These are phyloP conservation scores for Astrephomene gubernaculifera DNA, from an alignment of 139 green algal species.

Conservation along the genomic window DNA sequence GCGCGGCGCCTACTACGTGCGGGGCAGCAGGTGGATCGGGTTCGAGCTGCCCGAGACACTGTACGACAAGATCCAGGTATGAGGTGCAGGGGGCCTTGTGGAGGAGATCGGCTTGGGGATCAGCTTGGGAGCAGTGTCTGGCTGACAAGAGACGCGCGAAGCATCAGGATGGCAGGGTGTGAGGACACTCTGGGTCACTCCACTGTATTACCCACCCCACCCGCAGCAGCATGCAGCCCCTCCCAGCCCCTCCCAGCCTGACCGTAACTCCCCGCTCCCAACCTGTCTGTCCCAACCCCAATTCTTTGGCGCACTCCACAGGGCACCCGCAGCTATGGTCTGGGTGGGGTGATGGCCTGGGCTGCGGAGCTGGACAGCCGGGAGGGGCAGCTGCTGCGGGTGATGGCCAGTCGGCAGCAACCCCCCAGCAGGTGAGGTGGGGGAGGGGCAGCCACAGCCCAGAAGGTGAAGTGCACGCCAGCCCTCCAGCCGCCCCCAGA, in stretches of 20 bases:
- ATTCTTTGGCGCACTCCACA: background rate
- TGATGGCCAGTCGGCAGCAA: background rate
- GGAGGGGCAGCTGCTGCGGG: constrained; percentile 8
- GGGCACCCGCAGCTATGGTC: background rate
- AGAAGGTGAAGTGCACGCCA: too few relatives aligned
- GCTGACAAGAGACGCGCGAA: background rate
- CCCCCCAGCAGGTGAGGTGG: background rate
- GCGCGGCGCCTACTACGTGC: constrained; percentile 42
- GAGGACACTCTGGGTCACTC: background rate
- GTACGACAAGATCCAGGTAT: constrained; percentile 6
- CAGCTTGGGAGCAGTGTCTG: background rate
- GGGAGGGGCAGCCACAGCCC: background rate
- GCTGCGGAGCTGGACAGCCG: constrained; percentile 17
- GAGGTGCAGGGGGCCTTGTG: background rate
- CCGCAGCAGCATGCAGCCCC: background rate
- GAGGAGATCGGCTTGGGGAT: too few relatives aligned
- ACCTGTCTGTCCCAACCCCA: background rate
- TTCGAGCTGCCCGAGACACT: constrained; percentile 40
- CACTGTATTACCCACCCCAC: background rate
- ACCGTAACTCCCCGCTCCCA: too few relatives aligned
- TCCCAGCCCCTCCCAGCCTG: background rate
- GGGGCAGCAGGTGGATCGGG: constrained; percentile 6
- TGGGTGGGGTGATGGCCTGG: constrained; percentile 40
- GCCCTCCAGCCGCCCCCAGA: too few relatives aligned
- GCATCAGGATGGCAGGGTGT: background rate